phyloP scores from a whole-genome alignment of 306 rosid species.

The Vigna mungo region DNA sequence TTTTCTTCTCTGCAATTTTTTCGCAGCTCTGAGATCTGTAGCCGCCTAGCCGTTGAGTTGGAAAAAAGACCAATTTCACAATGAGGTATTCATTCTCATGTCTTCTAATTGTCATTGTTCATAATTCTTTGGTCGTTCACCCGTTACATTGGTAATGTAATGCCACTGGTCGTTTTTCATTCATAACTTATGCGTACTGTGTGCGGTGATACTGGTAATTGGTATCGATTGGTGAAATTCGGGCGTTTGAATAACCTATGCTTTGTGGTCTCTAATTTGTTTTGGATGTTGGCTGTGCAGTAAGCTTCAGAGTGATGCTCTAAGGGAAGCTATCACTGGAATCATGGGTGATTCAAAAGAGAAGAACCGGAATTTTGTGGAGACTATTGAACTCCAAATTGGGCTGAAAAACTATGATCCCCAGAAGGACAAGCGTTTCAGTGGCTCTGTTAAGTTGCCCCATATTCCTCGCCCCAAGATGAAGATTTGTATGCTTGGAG shows the following conservation, averaged over 20 bases:
- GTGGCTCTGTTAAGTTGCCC: conserved; percentile 84
- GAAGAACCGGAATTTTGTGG: conserved; percentile 68
- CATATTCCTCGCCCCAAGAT: conserved; percentile 91
- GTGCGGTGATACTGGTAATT: not conserved
- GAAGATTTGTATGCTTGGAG: conserved; percentile 94
- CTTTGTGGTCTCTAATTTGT: not conserved
- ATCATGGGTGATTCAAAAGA: conserved; percentile 62
- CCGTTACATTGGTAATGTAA: not conserved
- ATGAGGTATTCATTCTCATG: conserved; percentile 61
- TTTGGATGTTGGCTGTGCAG: conserved; percentile 44
- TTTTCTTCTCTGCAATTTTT: not conserved
- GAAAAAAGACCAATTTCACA: conserved; percentile 27
- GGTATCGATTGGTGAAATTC: not conserved
- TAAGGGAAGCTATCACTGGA: conserved; percentile 70
- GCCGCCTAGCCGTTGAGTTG: not conserved
- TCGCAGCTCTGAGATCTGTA: conserved; percentile 49
- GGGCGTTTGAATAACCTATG: not conserved
- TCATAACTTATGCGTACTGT: not conserved
- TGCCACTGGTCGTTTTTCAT: not conserved
- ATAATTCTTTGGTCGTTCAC: not conserved
- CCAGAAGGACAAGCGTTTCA: conserved; percentile 89
- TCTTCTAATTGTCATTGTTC: not conserved
- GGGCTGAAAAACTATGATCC: conserved; percentile 90
- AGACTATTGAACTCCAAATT: conserved; percentile 86
- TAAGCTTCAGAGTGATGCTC: conserved; percentile 82